A percentile compares a stretch with the other conserved stretches of the same genome.
These are phyloP conservation scores for Glycine tomentella DNA, from an alignment of 306 rosid genomes.

Conservation along the genomic window DNA sequence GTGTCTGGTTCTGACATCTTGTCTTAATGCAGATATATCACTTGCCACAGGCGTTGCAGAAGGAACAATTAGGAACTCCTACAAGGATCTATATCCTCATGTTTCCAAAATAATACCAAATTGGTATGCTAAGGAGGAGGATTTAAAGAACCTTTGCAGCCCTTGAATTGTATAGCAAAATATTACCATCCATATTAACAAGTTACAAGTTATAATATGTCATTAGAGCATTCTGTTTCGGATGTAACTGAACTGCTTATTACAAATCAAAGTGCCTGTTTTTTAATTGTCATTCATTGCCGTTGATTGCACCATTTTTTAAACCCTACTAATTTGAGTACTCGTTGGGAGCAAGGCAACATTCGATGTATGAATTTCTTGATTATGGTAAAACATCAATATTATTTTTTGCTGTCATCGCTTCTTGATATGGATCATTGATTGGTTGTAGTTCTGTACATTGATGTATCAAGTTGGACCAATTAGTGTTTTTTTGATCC, in stretches of 20 bases:
- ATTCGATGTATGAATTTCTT: not conserved
- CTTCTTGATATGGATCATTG: not conserved
- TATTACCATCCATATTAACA: slow-evolving; percentile 16
- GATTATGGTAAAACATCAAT: slow-evolving; percentile 1
- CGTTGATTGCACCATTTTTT: slow-evolving; percentile 5
- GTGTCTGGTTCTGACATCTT: slow-evolving; percentile 8
- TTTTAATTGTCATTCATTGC: slow-evolving; percentile 22
- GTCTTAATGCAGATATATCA: slow-evolving; percentile 80
- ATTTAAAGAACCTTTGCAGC: slow-evolving; percentile 84
- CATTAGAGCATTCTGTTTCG: slow-evolving; percentile 44
- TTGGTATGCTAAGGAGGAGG: slow-evolving; percentile 96
- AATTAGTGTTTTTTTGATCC: too few species aligned
- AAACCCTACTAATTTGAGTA: slow-evolving; percentile 3
- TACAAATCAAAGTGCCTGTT: slow-evolving; percentile 27
- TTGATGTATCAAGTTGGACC: too few species aligned
- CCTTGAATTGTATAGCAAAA: slow-evolving; percentile 64
- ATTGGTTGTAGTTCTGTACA: not conserved
- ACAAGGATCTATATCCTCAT: slow-evolving; percentile 89
- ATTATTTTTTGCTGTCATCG: not conserved
- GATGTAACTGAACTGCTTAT: slow-evolving; percentile 46
- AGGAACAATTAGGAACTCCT: slow-evolving; percentile 93
- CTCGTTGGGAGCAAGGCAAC: slow-evolving; percentile 28
- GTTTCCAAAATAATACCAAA: slow-evolving; percentile 91
- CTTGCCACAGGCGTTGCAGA: slow-evolving; percentile 95
- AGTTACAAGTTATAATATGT: slow-evolving; percentile 33